Evolutionary conservation across 495 filamentous ascomycete species (phyloP).

Genomic region (Aspergillus hancockii): DNA sequence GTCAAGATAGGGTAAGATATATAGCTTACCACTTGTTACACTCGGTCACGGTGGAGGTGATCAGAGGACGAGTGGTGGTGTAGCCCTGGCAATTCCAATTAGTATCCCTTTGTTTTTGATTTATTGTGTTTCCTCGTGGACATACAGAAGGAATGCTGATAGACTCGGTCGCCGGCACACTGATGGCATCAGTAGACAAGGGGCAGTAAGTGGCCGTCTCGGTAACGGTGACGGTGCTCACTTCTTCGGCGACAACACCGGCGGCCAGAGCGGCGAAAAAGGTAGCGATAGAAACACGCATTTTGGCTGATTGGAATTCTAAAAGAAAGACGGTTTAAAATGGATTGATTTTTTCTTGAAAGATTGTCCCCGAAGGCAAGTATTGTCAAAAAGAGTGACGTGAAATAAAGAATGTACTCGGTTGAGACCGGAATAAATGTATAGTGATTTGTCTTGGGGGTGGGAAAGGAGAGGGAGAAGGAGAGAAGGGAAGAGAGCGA

Average conservation of each 20-base stretch:
- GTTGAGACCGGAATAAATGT: slow-evolving; percentile 35
- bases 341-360: slow-evolving; percentile 18
- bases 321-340: slow-evolving; percentile 10
- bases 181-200: slow-evolving; percentile 55
- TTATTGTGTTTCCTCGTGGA: background rate
- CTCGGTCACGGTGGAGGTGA: slow-evolving; percentile 60
- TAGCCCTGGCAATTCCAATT: slow-evolving; percentile 19
- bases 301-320: slow-evolving; percentile 55
- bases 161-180: slow-evolving; percentile 69
- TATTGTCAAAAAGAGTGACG: slow-evolving; percentile 29
- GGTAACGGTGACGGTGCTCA: slow-evolving; percentile 76
- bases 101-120: slow-evolving; percentile 5
- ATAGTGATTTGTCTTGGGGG: background rate
- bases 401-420: slow-evolving; percentile 56
- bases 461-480: slow-evolving; percentile 15
- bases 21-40: slow-evolving; percentile 63
- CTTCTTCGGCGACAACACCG: slow-evolving; percentile 55
- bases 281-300: slow-evolving; percentile 86
- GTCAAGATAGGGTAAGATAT: slow-evolving; percentile 3
- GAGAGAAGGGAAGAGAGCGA: slow-evolving; percentile 8
- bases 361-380: slow-evolving; percentile 10
- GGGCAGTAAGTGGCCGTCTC: slow-evolving; percentile 87
- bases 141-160: slow-evolving; percentile 76
- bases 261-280: slow-evolving; percentile 64
- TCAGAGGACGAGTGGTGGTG: slow-evolving; percentile 72